Conservation (phyloP, 352 stramenopile species). For the Nothophytophthora sp. region DNA sequence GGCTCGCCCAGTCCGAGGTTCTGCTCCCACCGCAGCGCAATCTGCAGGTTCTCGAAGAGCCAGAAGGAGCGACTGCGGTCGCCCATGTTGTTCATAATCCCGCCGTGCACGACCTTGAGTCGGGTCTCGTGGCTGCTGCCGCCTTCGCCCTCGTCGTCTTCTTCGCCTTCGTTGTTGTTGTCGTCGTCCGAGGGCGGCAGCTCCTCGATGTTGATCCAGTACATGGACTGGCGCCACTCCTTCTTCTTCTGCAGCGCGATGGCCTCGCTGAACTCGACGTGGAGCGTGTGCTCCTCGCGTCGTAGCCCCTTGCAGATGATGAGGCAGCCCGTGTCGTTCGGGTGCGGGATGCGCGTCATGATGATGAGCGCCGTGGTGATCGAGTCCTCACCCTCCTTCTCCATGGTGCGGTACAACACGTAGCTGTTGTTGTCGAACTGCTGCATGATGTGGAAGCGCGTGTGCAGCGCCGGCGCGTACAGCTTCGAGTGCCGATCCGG, state of each 20-base stretch:
- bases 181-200: conserved; percentile 13
- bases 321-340: conserved; percentile 34
- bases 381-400: conserved; percentile 60
- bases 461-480: conserved; percentile 52
- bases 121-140: conserved; percentile 15
- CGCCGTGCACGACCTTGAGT: conserved; percentile 46
- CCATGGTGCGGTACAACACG: conserved; percentile 57
- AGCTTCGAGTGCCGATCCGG: conserved; percentile 46
- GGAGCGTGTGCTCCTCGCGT: conserved; percentile 47
- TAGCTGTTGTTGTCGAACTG: conserved; percentile 54
- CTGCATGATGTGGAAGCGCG: conserved; percentile 60
- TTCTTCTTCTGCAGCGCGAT: conserved; percentile 54
- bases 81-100: conserved; percentile 66
- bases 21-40: conserved; percentile 51
- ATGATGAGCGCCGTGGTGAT: conserved; percentile 60
- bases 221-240: conserved; percentile 59
- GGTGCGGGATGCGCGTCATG: conserved; percentile 52
- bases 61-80: conserved; percentile 56
- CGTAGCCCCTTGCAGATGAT: conserved; percentile 57
- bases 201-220: conserved; percentile 56
- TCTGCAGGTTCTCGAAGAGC: conserved; percentile 58
- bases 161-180: too few species aligned
- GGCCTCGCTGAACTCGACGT: conserved; percentile 43
- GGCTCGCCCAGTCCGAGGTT: conserved; percentile 44
- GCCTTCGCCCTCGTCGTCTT: conserved; percentile 9